Evolutionary conservation across 108 stramenopile genomes (phyloP).

Genomic region (Skeletonema costatum): DNA sequence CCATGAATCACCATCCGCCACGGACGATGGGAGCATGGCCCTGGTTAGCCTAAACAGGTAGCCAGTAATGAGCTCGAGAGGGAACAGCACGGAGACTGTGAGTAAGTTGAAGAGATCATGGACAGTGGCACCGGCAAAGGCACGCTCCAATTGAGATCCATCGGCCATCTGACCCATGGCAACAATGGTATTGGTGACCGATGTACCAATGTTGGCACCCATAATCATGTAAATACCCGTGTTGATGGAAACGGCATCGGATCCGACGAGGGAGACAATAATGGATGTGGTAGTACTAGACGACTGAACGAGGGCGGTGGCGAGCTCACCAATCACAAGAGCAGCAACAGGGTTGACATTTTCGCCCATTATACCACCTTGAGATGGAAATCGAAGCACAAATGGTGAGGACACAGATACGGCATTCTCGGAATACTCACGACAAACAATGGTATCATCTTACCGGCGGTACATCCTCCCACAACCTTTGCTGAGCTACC

Average conservation of each 20-base stretch:
- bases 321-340: conserved; percentile 82
- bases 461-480: conserved; percentile 74
- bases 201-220: conserved; percentile 92
- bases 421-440: no score
- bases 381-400: no score
- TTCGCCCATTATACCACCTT: conserved; percentile 67
- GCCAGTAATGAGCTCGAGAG: conserved; percentile 69
- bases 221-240: conserved; percentile 89
- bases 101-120: conserved; percentile 91
- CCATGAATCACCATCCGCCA: conserved; percentile 66
- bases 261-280: conserved; percentile 82
- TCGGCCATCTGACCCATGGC: conserved; percentile 88
- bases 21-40: conserved; percentile 64
- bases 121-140: conserved; percentile 91
- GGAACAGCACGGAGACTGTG: conserved; percentile 58
- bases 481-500: conserved; percentile 86
- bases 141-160: conserved; percentile 84
- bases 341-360: conserved; percentile 87
- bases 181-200: conserved; percentile 73
- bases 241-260: conserved; percentile 59
- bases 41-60: conserved; percentile 63
- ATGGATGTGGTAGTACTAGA: conserved; percentile 91
- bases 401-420: no score
- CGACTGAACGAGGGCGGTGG: conserved; percentile 86
- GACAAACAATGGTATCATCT: no score